Base-by-base conservation (phyloP, 768 basidiomycete genomes). In the Boletus eberwhitei region DNA sequence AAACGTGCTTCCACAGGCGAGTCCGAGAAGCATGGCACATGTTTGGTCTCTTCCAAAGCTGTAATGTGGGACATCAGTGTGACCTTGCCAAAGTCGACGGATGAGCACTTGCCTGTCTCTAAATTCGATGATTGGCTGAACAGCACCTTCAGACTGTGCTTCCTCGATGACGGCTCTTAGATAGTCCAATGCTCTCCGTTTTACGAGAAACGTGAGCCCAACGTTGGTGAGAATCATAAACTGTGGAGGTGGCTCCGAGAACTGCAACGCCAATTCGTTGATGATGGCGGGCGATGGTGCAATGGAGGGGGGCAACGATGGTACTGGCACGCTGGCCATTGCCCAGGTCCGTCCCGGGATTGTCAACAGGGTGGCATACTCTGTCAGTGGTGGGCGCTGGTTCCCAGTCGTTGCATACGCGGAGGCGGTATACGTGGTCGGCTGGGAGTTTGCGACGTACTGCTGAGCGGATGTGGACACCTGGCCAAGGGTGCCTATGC, bases 11-110 rank as follows among this genome's bases (percentile, higher is more conserved):
- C 88, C 90, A 54, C 88, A 81, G 0, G 93, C 90, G 52, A 98
- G 79, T 12, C 86, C 88, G 14, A 96, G 79, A 17, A 93, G 81
- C 90, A 97, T 95, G 6, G 91, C 87, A 62, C 93, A 95, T 4
- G 91, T 88, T 64, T 96, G 90, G 67, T 94, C 90, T 50, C 92
- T 82, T 43, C 94, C 93, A 69, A 90, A 97, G 65, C 94, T 96
- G 61, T 29, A 34, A 43, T 16, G 19, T 38, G 55, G 21, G 48
- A 44, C 16, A 40, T 63, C 31, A 59, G 52, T 43, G 40, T 26
- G 24, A n/a, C 44, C 2, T 32, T 31, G 43, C 43, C 26, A 5
- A n/a, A 11, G 45, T 44, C 50, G 26, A 24, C 38, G 16, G 11
- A 49, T 21, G 38, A 52, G 48, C 37, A 58, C 75, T 52, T 60